These are phyloP conservation scores for Camellia oleifera DNA, from an alignment of 179 eudicot genomes.

Conservation along the genomic window DNA sequence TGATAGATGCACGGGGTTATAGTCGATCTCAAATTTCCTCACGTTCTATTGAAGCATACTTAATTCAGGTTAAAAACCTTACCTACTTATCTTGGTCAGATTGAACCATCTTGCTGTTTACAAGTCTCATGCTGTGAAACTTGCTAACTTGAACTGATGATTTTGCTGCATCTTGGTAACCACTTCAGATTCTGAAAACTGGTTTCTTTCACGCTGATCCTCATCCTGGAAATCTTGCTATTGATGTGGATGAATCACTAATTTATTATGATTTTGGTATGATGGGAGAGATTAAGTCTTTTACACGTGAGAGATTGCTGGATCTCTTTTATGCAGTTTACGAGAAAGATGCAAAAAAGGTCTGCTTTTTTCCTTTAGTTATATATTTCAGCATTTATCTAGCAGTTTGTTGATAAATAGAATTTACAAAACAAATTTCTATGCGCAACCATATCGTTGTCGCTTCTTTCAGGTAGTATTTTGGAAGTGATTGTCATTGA, in stretches of 20 bases:
- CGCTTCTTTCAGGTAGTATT: neutral
- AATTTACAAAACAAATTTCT: neutral
- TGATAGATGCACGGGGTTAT: constrained; percentile 69
- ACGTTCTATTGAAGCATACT: constrained; percentile 92
- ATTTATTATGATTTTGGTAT: constrained; percentile 98
- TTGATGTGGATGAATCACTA: constrained; percentile 89
- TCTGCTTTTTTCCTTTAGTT: constrained; percentile 18
- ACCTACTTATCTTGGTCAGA: constrained; percentile 3
- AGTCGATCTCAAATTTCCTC: constrained; percentile 80
- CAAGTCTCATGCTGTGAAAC: neutral
- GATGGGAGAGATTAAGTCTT: constrained; percentile 99
- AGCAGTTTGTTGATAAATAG: neutral
- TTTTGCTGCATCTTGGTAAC: constrained; percentile 5
- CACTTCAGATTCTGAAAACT: constrained; percentile 78
- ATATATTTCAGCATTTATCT: neutral
- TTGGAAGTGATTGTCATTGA: neutral
- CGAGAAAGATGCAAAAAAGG: constrained; percentile 96
- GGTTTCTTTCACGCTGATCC: constrained; percentile 99
- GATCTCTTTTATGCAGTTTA: constrained; percentile 88
- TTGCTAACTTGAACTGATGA: neutral
- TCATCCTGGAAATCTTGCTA: constrained; percentile 99
- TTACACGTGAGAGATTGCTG: constrained; percentile 80
- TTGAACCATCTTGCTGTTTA: neutral
- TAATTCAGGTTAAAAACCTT: constrained; percentile 66
- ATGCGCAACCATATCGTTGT: neutral